Evolutionary conservation across 805 yeast genomes (phyloP), one percentile per base, ranked within the genome.

Genomic region (Pichia membranifaciens): DNA sequence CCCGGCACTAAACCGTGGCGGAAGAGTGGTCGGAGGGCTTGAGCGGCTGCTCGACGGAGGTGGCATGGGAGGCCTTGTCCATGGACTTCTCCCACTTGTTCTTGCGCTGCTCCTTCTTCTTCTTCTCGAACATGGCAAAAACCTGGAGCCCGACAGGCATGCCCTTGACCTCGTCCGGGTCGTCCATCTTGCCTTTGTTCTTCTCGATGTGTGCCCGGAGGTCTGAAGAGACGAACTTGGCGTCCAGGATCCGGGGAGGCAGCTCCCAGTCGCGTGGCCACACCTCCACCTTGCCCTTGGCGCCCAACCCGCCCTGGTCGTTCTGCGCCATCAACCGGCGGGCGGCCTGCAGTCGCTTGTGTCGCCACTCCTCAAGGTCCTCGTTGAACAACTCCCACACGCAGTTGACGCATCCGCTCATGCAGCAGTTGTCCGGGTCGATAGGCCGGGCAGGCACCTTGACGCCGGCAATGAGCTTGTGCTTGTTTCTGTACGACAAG

Each of bases 401-500:
- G 65, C 99, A 91, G 65, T 91, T 89, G 28, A 87, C 81, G 65
- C 99, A 91, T 1, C 99, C 99, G 49, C 93, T 82, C 96, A 89
- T 89, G 65, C 99, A 91, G 64, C 99, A 91, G 64, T 91, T 89
- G 56, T 90, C 96, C 1, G 98, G 98, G 56, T 87, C 96, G 4
- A 68, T 70, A 0, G 99, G 98, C 60, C 74, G 76, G n/a, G 76
- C 79, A 3, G 96, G 96, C 0, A 91, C 95, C 7, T 61, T 63
- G 0, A 93, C 71, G 0, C 97, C 97, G 0, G 75, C 82, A 3
- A 76, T 73, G 1, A 54, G 52, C 29, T 62, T 56, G 7, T 61
- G 56, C 29, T 65, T 50, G 1, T 53, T 54, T 44, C 70, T 54
- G 31, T 74, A 64, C 2, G 68, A 60, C 2, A 67, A 62, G 48